Evolutionary conservation across 2,329 filamentous ascomycete genomes (phyloP), one percentile per base, ranked within the genome.

Genomic region (Thelonectria blattea): DNA sequence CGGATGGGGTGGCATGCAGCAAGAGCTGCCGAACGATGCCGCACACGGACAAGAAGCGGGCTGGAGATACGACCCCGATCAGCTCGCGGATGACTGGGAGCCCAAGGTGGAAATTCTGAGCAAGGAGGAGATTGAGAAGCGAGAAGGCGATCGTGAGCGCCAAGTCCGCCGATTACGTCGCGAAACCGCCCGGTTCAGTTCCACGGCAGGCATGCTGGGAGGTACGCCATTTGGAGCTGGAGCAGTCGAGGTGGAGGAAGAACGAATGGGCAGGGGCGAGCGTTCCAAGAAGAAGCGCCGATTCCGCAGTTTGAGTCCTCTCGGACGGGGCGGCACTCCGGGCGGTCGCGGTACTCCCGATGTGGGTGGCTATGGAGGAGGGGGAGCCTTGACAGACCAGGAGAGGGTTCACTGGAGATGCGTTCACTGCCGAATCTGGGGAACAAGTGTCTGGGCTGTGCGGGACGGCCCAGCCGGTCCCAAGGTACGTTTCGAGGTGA

Each of bases 41-140:
- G 91, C 91, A 9, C 89, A 93, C 67, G 88, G 90, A n/a, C 79
- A 79, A 2, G 91, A 93, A 60, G 93, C 93, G 14, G 95, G 95
- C 3, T 98, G 95, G 94, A 86, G 95, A 64, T 97, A 97, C 73
- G 95, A 99, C 67, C 91, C 92, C 3, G 95, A 98, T 72, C 90
- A 92, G 60, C 83, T 98, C 3, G 93, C 86, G 8, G 89, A 91
- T 65, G 89, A 91, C 62, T 95, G 91, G 91, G 91, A 93, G 72
- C 90, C 91, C 7, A 92, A 91, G 79, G 83, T 95, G 9, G 91
- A 94, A 74, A 82, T 85, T 0, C 79, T 99, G 2, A 93, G 90
- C 41, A 96, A 97, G 69, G 95, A 99, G 70, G 95, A 99, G 73
- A 98, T 99, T 55, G 95, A 99, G 78, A 96, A 96, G 79, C 87